Evolutionary conservation across 306 rosid genomes (phyloP).

Genomic region (Parietaria judaica): DNA sequence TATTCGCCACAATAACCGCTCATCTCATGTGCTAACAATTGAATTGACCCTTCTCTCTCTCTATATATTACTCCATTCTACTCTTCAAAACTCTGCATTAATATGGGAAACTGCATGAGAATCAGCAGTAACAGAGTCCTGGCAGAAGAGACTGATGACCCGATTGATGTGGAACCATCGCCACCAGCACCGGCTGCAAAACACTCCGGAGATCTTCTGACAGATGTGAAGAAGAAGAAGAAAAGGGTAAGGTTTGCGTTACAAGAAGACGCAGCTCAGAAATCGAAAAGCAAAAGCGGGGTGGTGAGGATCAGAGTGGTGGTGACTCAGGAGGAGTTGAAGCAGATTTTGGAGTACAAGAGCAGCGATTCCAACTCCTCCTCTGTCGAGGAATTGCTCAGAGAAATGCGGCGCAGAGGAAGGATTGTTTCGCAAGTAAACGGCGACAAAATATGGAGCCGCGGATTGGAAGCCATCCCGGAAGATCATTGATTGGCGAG

Average conservation of each 20-base stretch:
- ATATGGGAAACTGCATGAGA: conserved; percentile 74
- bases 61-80: background rate
- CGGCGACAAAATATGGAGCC: conserved; percentile 32
- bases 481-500: conserved; percentile 29
- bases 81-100: background rate
- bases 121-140: conserved; percentile 17
- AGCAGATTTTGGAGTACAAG: conserved; percentile 34
- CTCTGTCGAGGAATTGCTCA: conserved; percentile 39
- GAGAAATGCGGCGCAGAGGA: conserved; percentile 43
- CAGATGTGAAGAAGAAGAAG: background rate
- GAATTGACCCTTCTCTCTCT: background rate
- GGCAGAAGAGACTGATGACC: conserved; percentile 33
- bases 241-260: too few species aligned
- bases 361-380: conserved; percentile 5
- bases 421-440: conserved; percentile 27
- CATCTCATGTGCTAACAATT: conserved; percentile 48
- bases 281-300: conserved; percentile 34
- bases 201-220: background rate
- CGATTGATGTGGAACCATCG: background rate
- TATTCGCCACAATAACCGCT: conserved; percentile 56
- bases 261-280: background rate
- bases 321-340: conserved; percentile 67
- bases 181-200: background rate
- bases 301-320: conserved; percentile 65
- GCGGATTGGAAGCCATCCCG: conserved; percentile 55